phyloP scores from a whole-genome alignment of 192 early-diverging fungal species.

The Linnemannia hyalina region DNA sequence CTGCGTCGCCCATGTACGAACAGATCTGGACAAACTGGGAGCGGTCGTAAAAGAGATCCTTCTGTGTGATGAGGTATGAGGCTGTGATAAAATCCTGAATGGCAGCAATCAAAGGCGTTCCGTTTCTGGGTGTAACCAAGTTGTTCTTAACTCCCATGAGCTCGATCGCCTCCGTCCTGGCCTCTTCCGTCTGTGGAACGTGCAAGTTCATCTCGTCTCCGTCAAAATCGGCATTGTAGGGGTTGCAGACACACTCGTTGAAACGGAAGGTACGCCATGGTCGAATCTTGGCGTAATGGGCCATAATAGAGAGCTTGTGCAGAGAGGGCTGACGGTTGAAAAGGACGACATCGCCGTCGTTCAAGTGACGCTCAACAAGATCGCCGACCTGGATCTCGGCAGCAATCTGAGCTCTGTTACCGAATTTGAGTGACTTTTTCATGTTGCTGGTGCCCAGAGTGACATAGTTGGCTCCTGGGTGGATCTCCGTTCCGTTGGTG shows the following conservation, averaged over 20 bases:
- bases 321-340: slow-evolving; percentile 99
- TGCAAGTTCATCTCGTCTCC: slow-evolving; percentile 99
- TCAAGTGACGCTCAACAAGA: slow-evolving; percentile 94
- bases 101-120: slow-evolving; percentile 97
- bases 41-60: slow-evolving; percentile 96
- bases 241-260: slow-evolving; percentile 99
- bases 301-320: slow-evolving; percentile 97
- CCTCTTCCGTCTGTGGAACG: slow-evolving; percentile 99
- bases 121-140: slow-evolving; percentile 97
- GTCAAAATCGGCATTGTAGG: slow-evolving; percentile 99
- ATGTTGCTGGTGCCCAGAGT: slow-evolving; percentile 63
- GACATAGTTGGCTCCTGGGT: slow-evolving; percentile 95
- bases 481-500: slow-evolving; percentile 87
- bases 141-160: slow-evolving; percentile 98
- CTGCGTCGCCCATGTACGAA: slow-evolving; percentile 91
- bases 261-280: slow-evolving; percentile 99
- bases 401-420: slow-evolving; percentile 78
- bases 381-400: slow-evolving; percentile 87
- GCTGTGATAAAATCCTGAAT: slow-evolving; percentile 99
- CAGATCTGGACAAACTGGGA: slow-evolving; percentile 93
- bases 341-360: slow-evolving; percentile 94
- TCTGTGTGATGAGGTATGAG: slow-evolving; percentile 91
- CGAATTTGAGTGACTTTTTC: slow-evolving; percentile 80
- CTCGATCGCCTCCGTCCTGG: slow-evolving; percentile 94
- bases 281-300: slow-evolving; percentile 82